Percentiles rank a stretch among this genome's conserved stretches.
Evolutionary conservation across 2,329 filamentous ascomycete genomes (phyloP).

Genomic region (Fragosphaeria purpurea): DNA sequence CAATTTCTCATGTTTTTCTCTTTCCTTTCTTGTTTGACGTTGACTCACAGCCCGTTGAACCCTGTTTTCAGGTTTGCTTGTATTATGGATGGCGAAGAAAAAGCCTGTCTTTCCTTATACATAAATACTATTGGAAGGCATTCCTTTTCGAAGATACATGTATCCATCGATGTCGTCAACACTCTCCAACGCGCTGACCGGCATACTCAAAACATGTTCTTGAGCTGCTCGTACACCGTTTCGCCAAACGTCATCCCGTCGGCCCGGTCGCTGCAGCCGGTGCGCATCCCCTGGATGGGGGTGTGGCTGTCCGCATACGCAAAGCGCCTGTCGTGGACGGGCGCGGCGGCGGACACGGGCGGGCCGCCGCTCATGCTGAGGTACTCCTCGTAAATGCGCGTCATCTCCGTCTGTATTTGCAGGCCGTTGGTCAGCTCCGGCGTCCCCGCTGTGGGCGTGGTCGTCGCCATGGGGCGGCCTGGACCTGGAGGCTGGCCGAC

Average conservation of each 20-base stretch:
- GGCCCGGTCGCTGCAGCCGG: background rate
- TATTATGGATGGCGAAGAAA: no score
- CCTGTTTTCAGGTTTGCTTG: no score
- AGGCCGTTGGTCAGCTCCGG: conserved; percentile 31
- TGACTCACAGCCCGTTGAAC: no score
- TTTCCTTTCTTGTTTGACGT: no score
- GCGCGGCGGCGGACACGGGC: background rate
- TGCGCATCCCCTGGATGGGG: background rate
- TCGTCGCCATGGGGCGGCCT: background rate
- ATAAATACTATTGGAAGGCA: no score
- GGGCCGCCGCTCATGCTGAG: conserved; percentile 14
- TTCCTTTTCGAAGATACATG: no score
- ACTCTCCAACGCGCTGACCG: no score
- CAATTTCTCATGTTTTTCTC: no score
- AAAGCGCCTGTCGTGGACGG: background rate
- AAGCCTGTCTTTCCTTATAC: no score
- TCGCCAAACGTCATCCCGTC: background rate
- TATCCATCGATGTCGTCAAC: no score
- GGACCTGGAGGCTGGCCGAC: no score
- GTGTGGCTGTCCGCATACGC: no score
- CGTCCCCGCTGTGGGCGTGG: background rate
- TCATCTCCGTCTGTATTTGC: conserved; percentile 45
- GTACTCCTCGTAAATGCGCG: conserved; percentile 34
- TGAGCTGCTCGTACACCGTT: conserved; percentile 5
- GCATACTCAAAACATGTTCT: conserved; percentile 4